Evolutionary conservation across 176 grass and related monocot species (phyloP).

Genomic region (Leersia perrieri): DNA sequence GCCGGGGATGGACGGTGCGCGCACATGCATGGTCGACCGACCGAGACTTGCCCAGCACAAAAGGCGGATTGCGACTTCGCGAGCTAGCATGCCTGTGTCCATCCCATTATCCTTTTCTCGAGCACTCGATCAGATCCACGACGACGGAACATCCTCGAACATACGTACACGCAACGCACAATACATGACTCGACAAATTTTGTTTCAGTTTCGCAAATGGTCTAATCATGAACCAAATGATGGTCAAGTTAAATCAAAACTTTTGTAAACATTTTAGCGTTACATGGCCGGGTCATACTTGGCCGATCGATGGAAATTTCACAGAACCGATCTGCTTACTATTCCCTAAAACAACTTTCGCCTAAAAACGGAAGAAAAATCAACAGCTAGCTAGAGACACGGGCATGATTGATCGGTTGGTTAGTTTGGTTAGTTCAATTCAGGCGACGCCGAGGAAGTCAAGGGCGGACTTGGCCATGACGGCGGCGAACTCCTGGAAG

Average conservation of each 20-base stretch:
- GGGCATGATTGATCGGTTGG: neutral
- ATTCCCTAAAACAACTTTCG: neutral
- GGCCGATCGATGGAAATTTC: no score
- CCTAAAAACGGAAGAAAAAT: neutral
- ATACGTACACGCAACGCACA: neutral
- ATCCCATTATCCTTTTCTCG: neutral
- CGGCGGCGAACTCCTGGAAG: conserved; percentile 59
- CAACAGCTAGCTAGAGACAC: neutral
- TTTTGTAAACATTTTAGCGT: neutral
- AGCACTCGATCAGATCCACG: neutral
- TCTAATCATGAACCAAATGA: neutral
- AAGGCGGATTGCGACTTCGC: conserved; percentile 17
- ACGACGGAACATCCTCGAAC: neutral
- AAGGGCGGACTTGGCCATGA: conserved; percentile 76
- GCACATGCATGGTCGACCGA: no score
- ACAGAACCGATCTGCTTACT: neutral
- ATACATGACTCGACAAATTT: no score
- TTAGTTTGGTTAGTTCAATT: no score
- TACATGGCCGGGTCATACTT: no score
- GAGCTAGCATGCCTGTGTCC: neutral
- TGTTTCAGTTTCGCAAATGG: neutral
- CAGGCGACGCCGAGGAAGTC: conserved; percentile 70
- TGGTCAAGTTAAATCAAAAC: neutral
- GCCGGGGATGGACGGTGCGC: no score
- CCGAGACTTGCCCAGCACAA: neutral